Evolutionary conservation across 768 basidiomycete species (phyloP).

Genomic region (Megacollybia marginata): DNA sequence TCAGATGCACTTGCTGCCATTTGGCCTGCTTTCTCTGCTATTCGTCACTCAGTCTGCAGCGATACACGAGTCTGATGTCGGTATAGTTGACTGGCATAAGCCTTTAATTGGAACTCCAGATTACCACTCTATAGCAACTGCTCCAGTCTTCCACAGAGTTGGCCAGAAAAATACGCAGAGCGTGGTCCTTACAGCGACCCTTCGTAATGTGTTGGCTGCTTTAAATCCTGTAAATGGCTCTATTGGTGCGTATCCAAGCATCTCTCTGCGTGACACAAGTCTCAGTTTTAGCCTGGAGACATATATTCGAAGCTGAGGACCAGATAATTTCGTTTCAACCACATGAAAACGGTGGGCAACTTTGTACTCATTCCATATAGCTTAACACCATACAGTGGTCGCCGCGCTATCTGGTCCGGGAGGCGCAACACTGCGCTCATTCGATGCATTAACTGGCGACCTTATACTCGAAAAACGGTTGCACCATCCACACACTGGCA

Average conservation of each 20-base stretch:
- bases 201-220: constrained; percentile 72
- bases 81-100: constrained; percentile 86
- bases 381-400: constrained; percentile 37
- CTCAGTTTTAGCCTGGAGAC: constrained; percentile 62
- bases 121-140: constrained; percentile 35
- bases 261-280: constrained; percentile 1
- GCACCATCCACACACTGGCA: constrained; percentile 35
- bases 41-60: constrained; percentile 27
- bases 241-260: constrained; percentile 44
- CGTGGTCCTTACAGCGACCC: constrained; percentile 59
- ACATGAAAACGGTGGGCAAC: constrained; percentile 46
- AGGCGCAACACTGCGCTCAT: constrained; percentile 60
- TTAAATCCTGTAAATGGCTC: constrained; percentile 60
- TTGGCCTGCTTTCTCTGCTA: constrained; percentile 9
- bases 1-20: background rate
- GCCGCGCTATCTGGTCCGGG: constrained; percentile 71
- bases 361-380: background rate
- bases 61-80: constrained; percentile 68
- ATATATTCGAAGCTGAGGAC: constrained; percentile 66
- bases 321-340: constrained; percentile 56
- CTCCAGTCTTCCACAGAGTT: constrained; percentile 53
- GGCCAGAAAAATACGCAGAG: constrained; percentile 27
- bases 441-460: constrained; percentile 57
- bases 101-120: constrained; percentile 68
- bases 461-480: constrained; percentile 61